Percentiles rank a stretch among this genome's conserved stretches.
These are phyloP conservation scores for Trebouxia sp. DNA, from an alignment of 139 green algal species.

Conservation along the genomic window DNA sequence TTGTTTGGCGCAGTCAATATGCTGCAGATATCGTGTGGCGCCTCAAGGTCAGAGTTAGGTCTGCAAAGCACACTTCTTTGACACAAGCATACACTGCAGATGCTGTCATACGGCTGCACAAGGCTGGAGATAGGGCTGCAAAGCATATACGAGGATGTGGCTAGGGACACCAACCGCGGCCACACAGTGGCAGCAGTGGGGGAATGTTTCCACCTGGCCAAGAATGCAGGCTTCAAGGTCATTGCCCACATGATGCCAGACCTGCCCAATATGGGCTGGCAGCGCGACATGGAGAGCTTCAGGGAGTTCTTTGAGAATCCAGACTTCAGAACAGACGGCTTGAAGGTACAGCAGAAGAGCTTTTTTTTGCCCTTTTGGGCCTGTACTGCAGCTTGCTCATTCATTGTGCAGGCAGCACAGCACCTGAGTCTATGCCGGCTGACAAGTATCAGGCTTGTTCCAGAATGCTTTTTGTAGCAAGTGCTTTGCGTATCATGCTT, in stretches of 20 bases:
- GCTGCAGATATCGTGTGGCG: too few species aligned
- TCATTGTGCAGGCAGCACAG: too few species aligned
- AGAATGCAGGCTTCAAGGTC: constrained; percentile 94
- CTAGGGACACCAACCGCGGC: constrained; percentile 94
- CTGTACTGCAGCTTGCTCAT: too few species aligned
- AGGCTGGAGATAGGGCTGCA: constrained; percentile 96
- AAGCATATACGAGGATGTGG: constrained; percentile 94
- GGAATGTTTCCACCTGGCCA: constrained; percentile 92
- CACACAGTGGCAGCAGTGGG: constrained; percentile 90
- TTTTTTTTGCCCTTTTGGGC: too few species aligned
- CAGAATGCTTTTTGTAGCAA: too few species aligned
- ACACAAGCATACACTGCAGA: constrained; percentile 56
- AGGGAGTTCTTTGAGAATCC: constrained; percentile 98
- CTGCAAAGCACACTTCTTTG: too few species aligned
- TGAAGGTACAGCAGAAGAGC: too few species aligned
- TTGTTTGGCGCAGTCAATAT: neutral
- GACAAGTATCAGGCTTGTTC: too few species aligned
- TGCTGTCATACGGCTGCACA: constrained; percentile 91
- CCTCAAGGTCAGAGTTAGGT: too few species aligned
- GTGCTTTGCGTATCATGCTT: too few species aligned
- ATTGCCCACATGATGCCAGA: constrained; percentile 99
- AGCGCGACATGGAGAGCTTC: constrained; percentile 96
- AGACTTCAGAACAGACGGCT: constrained; percentile 87
- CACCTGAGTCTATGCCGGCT: too few species aligned
- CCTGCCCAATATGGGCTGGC: constrained; percentile 96